Conservation (phyloP, 352 stramenopile species). For the Paralagenidium karlingii region DNA sequence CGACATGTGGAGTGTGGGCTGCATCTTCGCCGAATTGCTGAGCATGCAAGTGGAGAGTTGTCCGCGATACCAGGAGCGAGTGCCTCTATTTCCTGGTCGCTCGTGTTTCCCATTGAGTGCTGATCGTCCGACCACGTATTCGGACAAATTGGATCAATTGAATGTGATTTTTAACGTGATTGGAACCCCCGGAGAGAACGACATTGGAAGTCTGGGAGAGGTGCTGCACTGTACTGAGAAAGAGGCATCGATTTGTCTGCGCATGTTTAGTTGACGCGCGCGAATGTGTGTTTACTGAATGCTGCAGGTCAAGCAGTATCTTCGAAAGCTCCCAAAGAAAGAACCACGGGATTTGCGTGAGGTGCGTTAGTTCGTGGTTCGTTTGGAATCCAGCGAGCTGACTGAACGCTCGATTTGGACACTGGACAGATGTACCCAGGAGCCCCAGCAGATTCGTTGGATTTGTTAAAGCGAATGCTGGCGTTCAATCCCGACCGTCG, state of each 20-base stretch:
- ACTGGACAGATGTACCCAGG: slow-evolving; percentile 74
- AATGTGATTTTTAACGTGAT: slow-evolving; percentile 74
- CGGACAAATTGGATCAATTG: slow-evolving; percentile 29
- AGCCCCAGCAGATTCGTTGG: slow-evolving; percentile 59
- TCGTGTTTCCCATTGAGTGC: slow-evolving; percentile 13
- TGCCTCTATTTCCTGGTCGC: slow-evolving; percentile 7
- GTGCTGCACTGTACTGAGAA: neutral
- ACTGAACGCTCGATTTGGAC: neutral
- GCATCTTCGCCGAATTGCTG: slow-evolving; percentile 18
- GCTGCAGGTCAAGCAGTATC: slow-evolving; percentile 7
- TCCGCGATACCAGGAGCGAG: slow-evolving; percentile 9
- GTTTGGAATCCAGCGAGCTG: neutral
- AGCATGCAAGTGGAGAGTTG: slow-evolving; percentile 13
- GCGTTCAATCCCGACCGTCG: slow-evolving; percentile 67
- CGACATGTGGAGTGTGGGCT: slow-evolving; percentile 91
- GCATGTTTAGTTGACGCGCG: neutral
- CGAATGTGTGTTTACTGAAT: neutral
- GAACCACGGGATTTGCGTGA: neutral
- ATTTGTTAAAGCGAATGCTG: slow-evolving; percentile 80
- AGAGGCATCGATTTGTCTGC: neutral
- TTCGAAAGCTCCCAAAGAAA: slow-evolving; percentile 3
- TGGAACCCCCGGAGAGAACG: slow-evolving; percentile 32
- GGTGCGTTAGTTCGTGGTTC: neutral
- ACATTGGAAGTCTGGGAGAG: slow-evolving; percentile 16
- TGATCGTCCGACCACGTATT: slow-evolving; percentile 11